These are phyloP conservation scores for Isabelozyma pseudorhagii DNA, from an alignment of 805 yeast species.

Conservation along the genomic window DNA sequence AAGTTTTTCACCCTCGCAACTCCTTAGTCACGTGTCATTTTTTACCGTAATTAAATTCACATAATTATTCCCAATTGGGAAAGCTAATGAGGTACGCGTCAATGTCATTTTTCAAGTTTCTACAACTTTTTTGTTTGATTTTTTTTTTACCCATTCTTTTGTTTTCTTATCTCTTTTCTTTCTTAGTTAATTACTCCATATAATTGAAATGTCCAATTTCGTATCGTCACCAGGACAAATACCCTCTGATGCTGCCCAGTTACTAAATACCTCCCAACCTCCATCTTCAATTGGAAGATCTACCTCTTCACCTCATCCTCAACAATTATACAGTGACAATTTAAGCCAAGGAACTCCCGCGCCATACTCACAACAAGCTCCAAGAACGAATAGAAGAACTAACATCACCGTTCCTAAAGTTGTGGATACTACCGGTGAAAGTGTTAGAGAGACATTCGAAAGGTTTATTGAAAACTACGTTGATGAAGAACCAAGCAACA, in stretches of 20 bases:
- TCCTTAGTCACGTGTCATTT: neutral
- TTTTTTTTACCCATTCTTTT: neutral
- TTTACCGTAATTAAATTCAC: neutral
- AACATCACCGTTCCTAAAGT: conserved; percentile 78
- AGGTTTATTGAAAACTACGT: conserved; percentile 69
- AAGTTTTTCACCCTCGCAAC: neutral
- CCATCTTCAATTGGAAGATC: conserved; percentile 37
- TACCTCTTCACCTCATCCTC: conserved; percentile 28
- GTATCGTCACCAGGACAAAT: conserved; percentile 43
- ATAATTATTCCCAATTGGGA: conserved; percentile 16
- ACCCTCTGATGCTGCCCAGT: conserved; percentile 43
- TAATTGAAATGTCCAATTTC: conserved; percentile 32
- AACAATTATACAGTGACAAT: conserved; percentile 24
- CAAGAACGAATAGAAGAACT: conserved; percentile 45
- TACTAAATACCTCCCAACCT: conserved; percentile 39
- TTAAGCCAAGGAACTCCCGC: conserved; percentile 11
- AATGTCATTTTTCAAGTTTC: neutral
- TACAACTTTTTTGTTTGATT: neutral
- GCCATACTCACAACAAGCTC: conserved; percentile 4
- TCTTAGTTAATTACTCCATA: neutral
- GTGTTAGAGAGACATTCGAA: conserved; percentile 88
- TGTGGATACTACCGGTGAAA: conserved; percentile 87
- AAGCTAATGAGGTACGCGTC: conserved; percentile 14
- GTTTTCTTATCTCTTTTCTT: neutral
- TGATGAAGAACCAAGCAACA: conserved; percentile 36